Conservation (phyloP, 352 stramenopile genomes). For the Phytophthora palmivora region DNA sequence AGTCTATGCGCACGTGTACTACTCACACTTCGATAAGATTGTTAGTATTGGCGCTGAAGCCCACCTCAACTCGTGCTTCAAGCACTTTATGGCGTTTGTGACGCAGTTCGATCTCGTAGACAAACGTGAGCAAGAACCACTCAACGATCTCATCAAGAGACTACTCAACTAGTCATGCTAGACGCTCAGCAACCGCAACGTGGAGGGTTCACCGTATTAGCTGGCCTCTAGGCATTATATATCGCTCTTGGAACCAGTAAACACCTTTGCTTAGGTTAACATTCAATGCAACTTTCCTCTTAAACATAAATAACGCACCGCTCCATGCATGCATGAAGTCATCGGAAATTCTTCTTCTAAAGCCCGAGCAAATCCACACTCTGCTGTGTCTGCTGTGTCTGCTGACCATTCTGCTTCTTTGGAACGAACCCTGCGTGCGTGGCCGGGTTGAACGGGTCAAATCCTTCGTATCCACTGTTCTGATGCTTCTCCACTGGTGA, state of each 20-base stretch:
- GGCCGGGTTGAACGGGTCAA: conserved; percentile 54
- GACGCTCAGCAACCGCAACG: conserved; percentile 7
- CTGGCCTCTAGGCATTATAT: conserved; percentile 5
- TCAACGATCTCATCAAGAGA: conserved; percentile 95
- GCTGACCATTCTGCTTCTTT: conserved; percentile 36
- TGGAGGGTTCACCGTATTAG: conserved; percentile 15
- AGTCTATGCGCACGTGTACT: conserved; percentile 98
- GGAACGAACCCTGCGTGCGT: conserved; percentile 22
- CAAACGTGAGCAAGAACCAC: conserved; percentile 93
- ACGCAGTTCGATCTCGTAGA: conserved; percentile 94
- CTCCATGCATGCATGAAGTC: conserved; percentile 22
- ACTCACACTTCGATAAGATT: conserved; percentile 96
- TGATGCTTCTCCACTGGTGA: conserved; percentile 39
- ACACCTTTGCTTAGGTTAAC: background rate
- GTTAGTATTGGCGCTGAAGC: conserved; percentile 94
- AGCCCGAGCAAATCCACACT: too few relatives aligned
- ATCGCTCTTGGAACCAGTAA: conserved; percentile 8
- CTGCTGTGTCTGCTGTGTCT: conserved; percentile 42
- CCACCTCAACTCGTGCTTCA: conserved; percentile 98
- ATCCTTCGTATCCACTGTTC: conserved; percentile 31
- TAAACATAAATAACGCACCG: conserved; percentile 47
- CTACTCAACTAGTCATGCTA: conserved; percentile 53
- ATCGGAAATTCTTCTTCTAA: conserved; percentile 1
- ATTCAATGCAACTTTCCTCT: conserved; percentile 27
- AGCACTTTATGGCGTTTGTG: conserved; percentile 98